These are phyloP conservation scores for Harringtonia aguacate DNA, from an alignment of 2,329 filamentous ascomycete genomes.

Conservation along the genomic window DNA sequence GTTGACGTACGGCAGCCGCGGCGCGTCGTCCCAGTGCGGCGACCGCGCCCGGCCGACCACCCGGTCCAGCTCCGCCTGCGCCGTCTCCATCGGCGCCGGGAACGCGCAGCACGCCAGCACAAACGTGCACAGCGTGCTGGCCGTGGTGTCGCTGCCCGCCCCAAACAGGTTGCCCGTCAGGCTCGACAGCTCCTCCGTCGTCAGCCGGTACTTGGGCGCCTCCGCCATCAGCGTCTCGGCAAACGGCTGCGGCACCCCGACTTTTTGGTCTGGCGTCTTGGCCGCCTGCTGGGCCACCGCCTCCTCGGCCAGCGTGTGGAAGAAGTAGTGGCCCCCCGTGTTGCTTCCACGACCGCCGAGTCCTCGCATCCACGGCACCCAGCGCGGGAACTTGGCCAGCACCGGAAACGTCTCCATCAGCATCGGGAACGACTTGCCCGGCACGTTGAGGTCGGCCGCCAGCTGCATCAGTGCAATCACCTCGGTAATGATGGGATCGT, in stretches of 20 bases:
- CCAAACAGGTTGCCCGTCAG: slow-evolving; percentile 37
- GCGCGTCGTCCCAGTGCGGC: slow-evolving; percentile 36
- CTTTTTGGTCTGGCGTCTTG: slow-evolving; percentile 13
- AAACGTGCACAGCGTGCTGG: slow-evolving; percentile 33
- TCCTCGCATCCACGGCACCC: slow-evolving; percentile 38
- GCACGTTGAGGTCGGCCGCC: slow-evolving; percentile 43
- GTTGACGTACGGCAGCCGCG: slow-evolving; percentile 38
- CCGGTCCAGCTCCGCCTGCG: slow-evolving; percentile 40
- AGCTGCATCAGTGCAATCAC: slow-evolving; percentile 48
- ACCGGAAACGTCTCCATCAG: slow-evolving; percentile 44
- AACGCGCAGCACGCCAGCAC: slow-evolving; percentile 39
- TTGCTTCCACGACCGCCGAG: slow-evolving; percentile 28
- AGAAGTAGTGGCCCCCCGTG: slow-evolving; percentile 37
- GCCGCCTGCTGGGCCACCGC: slow-evolving; percentile 27
- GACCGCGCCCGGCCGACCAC: slow-evolving; percentile 35
- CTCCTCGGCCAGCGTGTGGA: slow-evolving; percentile 40
- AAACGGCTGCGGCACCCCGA: slow-evolving; percentile 23
- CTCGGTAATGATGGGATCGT: slow-evolving; percentile 48
- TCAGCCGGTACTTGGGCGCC: slow-evolving; percentile 32
- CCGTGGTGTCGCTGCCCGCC: slow-evolving; percentile 38
- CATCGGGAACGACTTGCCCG: slow-evolving; percentile 43
- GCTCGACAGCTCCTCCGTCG: slow-evolving; percentile 31
- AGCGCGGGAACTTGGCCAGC: slow-evolving; percentile 35
- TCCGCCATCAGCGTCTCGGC: slow-evolving; percentile 36
- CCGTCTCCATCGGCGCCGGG: slow-evolving; percentile 32